These are phyloP conservation scores for Lachancea lanzarotensis DNA, from an alignment of 805 yeast species.

Conservation along the genomic window DNA sequence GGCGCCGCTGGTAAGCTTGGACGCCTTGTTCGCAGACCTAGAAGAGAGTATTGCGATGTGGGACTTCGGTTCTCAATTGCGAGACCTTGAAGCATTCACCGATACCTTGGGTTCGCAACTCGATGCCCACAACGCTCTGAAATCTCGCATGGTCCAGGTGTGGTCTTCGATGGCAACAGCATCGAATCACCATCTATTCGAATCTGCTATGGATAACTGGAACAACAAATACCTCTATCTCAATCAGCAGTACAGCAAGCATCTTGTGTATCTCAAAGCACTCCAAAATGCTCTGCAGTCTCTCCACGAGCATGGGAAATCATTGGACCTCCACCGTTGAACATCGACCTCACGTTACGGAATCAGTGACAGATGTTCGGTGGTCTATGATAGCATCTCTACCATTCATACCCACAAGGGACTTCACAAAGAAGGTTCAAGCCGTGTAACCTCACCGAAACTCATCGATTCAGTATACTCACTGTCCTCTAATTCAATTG, in stretches of 20 bases:
- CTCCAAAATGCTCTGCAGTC: conserved; percentile 24
- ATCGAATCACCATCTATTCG: conserved; percentile 12
- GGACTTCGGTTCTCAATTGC: conserved; percentile 35
- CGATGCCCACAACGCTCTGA: conserved; percentile 39
- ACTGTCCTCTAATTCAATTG: too few relatives aligned
- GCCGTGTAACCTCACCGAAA: too few relatives aligned
- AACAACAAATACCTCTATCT: conserved; percentile 35
- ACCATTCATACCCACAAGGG: too few relatives aligned
- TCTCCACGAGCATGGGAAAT: neutral
- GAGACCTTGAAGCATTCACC: conserved; percentile 36
- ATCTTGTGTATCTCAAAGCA: conserved; percentile 30
- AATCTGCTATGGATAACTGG: conserved; percentile 38
- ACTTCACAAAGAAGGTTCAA: too few relatives aligned
- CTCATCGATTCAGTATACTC: too few relatives aligned
- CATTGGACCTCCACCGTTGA: neutral
- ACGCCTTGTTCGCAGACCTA: conserved; percentile 16
- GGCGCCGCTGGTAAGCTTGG: conserved; percentile 23
- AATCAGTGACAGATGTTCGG: too few relatives aligned
- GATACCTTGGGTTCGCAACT: conserved; percentile 35
- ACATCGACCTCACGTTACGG: too few relatives aligned
- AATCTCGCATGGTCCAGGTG: conserved; percentile 33
- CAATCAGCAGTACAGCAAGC: conserved; percentile 33
- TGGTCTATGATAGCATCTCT: too few relatives aligned
- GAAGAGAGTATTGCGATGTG: conserved; percentile 8
- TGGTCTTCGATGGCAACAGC: conserved; percentile 26